Evolutionary conservation across 306 rosid genomes (phyloP), one percentile per base, ranked within the genome.

Genomic region (Delonix regia): DNA sequence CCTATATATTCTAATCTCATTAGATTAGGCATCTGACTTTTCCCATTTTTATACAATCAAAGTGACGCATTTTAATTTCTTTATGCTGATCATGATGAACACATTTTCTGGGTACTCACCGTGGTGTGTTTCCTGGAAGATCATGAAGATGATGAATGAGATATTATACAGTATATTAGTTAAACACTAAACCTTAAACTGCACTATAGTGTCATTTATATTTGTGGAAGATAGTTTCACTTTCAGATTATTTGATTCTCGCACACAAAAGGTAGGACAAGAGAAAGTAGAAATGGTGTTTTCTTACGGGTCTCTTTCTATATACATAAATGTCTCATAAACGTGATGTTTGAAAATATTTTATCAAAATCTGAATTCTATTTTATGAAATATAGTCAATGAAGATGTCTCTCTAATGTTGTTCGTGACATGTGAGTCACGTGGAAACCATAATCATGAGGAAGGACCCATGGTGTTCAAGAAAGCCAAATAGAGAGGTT

Each of bases 71-170:
- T 21, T 75, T 18, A 65, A 18, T 62, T 25, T 59, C 59, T 80
- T 49, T 71, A 63, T 64, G 14, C 41, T 39, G 7, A 60, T 56
- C 52, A 79, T 79, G 78, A 79, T 79, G 83, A 79, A 49, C 19
- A 71, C 78, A 79, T 47, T 47, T 78, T 70, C 28, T 44, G 16
- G 66, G 73, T 38, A 79, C 14, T 25, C 49, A 64, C 41, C 68
- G 49, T 75, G 81, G 73, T 75, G 38, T 71, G 33, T n/a, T 75
- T 60, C 73, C 16, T 3, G 53, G 75, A 66, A 81, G 48, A 61
- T 70, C 55, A 69, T 16, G 76, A 69, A 60, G 73, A 75, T 75
- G 73, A 69, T 0, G 73, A 60, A 75, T 27, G 67, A 47, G 60
- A 80, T 52, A 72, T 33, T 18, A 36, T 36, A n/a, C n/a, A n/a